phyloP scores from a whole-genome alignment of 2,329 filamentous ascomycete genomes.

The Acephala macrosclerotiorum region DNA sequence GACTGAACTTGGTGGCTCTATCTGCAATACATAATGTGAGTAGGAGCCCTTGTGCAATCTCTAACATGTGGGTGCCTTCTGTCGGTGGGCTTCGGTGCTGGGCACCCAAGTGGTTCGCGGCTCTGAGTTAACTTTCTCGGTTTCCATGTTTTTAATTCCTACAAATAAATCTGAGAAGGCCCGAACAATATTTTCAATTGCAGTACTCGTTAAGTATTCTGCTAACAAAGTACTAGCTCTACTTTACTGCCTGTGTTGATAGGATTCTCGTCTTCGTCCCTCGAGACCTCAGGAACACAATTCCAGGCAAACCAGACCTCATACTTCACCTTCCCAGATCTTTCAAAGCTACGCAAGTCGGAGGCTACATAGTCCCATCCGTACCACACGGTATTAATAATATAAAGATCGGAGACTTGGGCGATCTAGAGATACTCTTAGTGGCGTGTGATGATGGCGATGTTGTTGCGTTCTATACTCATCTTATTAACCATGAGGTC shows the following conservation, averaged over 20 bases:
- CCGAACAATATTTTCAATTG: background rate
- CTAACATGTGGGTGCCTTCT: background rate
- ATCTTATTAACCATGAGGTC: slow-evolving; percentile 27
- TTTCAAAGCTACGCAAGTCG: slow-evolving; percentile 51
- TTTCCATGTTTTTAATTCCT: background rate
- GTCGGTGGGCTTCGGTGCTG: background rate
- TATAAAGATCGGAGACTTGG: slow-evolving; percentile 72
- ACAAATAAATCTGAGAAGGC: background rate
- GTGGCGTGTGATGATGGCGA: slow-evolving; percentile 79
- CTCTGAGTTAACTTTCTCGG: background rate
- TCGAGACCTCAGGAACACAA: slow-evolving; percentile 54
- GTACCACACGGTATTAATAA: slow-evolving; percentile 73
- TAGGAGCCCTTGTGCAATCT: background rate
- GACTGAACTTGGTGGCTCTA: background rate
- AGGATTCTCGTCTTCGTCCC: slow-evolving; percentile 65
- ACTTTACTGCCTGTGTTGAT: slow-evolving; percentile 65
- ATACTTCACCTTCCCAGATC: slow-evolving; percentile 53
- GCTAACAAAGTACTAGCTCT: slow-evolving; percentile 53
- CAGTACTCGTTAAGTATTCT: background rate
- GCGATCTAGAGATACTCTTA: slow-evolving; percentile 72
- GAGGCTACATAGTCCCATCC: slow-evolving; percentile 59
- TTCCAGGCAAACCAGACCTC: slow-evolving; percentile 57
- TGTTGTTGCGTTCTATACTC: slow-evolving; percentile 72
- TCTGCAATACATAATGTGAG: slow-evolving; percentile 5
- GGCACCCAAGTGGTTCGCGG: background rate